phyloP scores from a whole-genome alignment of 179 eudicot genomes.

The Patellifolia procumbens region DNA sequence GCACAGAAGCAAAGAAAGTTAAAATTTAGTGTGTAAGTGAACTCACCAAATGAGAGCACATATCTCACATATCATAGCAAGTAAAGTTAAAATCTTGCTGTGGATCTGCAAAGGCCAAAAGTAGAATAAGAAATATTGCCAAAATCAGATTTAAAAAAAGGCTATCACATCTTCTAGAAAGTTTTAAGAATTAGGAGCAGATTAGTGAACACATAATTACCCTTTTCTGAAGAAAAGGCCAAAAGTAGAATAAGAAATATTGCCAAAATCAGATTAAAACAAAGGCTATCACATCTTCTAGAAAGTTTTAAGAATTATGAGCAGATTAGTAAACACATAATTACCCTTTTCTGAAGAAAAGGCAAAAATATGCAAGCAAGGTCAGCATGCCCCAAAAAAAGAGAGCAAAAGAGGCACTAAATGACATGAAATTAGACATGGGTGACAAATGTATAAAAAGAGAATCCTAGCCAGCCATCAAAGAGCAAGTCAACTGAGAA shows the following conservation, averaged over 20 bases:
- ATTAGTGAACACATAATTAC: not conserved
- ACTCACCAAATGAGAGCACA: conserved; percentile 88
- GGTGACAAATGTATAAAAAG: not conserved
- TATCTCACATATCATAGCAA: conserved; percentile 84
- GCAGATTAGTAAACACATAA: not conserved
- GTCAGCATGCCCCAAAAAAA: not conserved
- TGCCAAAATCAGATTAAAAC: not conserved
- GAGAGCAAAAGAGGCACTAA: not conserved
- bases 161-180: not conserved
- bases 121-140: not conserved
- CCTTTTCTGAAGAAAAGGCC: not conserved
- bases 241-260: too few relatives aligned
- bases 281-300: too few relatives aligned
- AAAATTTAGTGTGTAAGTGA: conserved; percentile 3
- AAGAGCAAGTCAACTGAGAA: not conserved
- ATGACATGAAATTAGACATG: not conserved
- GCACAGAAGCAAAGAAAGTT: not conserved
- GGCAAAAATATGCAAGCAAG: not conserved
- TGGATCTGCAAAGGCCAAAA: conserved; percentile 60
- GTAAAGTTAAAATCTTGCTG: conserved; percentile 69
- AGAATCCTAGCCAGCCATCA: not conserved
- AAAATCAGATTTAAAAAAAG: not conserved
- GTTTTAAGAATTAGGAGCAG: not conserved
- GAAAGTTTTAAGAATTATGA: not conserved
- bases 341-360: not conserved